Evolutionary conservation across 2,329 filamentous ascomycete species (phyloP).

Genomic region (Aureobasidium zeae): DNA sequence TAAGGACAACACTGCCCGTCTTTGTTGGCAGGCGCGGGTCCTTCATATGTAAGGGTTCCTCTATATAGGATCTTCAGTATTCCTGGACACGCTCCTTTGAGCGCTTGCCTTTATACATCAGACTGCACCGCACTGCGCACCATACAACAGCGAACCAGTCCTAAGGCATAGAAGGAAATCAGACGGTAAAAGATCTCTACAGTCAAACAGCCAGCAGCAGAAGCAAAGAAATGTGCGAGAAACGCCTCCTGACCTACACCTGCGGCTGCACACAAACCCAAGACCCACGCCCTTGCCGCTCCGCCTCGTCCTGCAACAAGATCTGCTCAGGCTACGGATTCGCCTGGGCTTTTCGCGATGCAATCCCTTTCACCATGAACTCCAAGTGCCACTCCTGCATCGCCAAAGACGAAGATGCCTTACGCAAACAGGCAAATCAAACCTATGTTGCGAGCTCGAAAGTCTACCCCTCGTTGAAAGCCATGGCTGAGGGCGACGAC

Average conservation of each 20-base stretch:
- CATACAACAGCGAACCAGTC: too few species aligned
- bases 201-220: background rate
- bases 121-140: too few species aligned
- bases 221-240: constrained; percentile 14
- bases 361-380: background rate
- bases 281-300: background rate
- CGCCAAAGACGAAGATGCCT: background rate
- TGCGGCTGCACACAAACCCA: constrained; percentile 4
- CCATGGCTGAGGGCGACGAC: constrained; percentile 1
- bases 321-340: constrained; percentile 6
- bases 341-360: constrained; percentile 8
- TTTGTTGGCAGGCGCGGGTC: too few species aligned
- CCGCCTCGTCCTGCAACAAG: background rate
- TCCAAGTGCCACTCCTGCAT: background rate
- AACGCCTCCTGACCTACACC: constrained; percentile 1
- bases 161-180: background rate
- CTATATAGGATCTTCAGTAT: too few species aligned
- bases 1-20: too few species aligned
- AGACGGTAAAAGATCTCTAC: too few species aligned
- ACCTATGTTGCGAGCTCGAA: background rate
- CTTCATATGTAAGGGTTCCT: too few species aligned
- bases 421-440: background rate
- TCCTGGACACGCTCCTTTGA: too few species aligned
- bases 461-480: background rate
- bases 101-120: too few species aligned